Base-by-base conservation (phyloP, 2,329 filamentous ascomycete species). In the Albifimbria verrucaria region DNA sequence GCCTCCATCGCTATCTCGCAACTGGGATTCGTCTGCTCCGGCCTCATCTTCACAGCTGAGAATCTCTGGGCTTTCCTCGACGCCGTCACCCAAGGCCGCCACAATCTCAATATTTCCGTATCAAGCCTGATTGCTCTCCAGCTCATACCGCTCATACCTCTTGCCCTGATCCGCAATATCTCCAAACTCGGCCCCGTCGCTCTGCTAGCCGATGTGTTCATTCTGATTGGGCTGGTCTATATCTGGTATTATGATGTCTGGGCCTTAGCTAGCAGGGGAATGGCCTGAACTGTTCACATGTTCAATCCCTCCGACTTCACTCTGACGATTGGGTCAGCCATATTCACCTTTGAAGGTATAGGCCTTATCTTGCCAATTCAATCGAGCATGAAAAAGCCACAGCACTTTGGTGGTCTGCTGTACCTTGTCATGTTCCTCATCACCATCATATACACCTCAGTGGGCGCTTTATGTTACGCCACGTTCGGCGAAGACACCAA, bases 281-380 rank as follows among this genome's bases (percentile, higher is more conserved):
- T 87, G 50, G 77, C 83, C 56, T 72, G 78, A 1, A 81, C 78
- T 0, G 84, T 90, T n/a, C 73, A 76, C 49, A 73, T 88, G 15
- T 90, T 90, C 77, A 90, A 90, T 67, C 83, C 87, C 0, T 72
- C 76, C 23, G 77, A 81, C 52, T 90, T 86, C 65, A 87, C 88
- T 0, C 73, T 90, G 51, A 90, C 87, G 23, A 80, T 91, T 47
- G 88, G 88, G 50, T 83, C 86, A 2, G 83, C 86, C 36, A 90
- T 91, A 63, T 91, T 90, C 71, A 90, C 88, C 0, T 91, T 90
- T 60, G 88, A 91, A 65, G 88, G 88, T 47, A 90, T 91, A 46
- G 88, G 88, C 1, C 80, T 91, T 22, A 89, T 91, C 57, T 74
- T 91, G 9, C 88, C 88, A 0, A 91, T 91, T 51, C 86, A 90